phyloP scores from a whole-genome alignment of 192 early-diverging fungal genomes.

The Chytriomyces confervae region DNA sequence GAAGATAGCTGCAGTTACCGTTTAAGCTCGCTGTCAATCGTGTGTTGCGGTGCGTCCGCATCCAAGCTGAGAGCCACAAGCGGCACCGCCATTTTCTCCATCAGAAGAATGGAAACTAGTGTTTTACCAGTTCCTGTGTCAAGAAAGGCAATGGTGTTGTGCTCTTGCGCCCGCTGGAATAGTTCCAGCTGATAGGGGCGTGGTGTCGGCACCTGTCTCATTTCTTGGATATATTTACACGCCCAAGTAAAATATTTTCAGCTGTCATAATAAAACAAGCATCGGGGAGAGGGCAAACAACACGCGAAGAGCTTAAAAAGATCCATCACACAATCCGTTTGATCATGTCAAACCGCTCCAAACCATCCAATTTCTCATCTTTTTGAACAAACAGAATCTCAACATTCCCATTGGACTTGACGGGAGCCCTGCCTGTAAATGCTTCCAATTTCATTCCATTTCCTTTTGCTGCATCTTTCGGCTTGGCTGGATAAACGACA shows the following conservation, averaged over 20 bases:
- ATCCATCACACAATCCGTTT: slow-evolving; percentile 80
- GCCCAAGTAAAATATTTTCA: too few relatives aligned
- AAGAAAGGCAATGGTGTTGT: slow-evolving; percentile 88
- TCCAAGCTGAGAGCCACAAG: slow-evolving; percentile 13
- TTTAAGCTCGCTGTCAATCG: not conserved
- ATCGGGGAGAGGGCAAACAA: too few relatives aligned
- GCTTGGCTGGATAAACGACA: not conserved
- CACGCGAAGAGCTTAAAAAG: not conserved
- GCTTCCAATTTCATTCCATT: not conserved
- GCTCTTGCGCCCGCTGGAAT: slow-evolving; percentile 64
- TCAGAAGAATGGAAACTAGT: slow-evolving; percentile 61
- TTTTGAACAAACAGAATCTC: slow-evolving; percentile 25
- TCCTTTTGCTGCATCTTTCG: not conserved
- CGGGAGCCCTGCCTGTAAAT: not conserved
- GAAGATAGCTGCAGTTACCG: not conserved
- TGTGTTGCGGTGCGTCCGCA: not conserved
- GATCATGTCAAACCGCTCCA: slow-evolving; percentile 91
- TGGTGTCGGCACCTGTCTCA: slow-evolving; percentile 38
- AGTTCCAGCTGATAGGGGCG: slow-evolving; percentile 85
- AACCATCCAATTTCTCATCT: slow-evolving; percentile 75
- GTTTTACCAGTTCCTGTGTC: slow-evolving; percentile 90
- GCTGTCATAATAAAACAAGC: too few relatives aligned
- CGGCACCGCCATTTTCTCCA: slow-evolving; percentile 77
- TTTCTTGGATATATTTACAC: slow-evolving; percentile 20
- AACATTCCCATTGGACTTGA: slow-evolving; percentile 17